Evolutionary conservation across 768 basidiomycete genomes (phyloP).

Genomic region (Sporobolomyces phaffii): DNA sequence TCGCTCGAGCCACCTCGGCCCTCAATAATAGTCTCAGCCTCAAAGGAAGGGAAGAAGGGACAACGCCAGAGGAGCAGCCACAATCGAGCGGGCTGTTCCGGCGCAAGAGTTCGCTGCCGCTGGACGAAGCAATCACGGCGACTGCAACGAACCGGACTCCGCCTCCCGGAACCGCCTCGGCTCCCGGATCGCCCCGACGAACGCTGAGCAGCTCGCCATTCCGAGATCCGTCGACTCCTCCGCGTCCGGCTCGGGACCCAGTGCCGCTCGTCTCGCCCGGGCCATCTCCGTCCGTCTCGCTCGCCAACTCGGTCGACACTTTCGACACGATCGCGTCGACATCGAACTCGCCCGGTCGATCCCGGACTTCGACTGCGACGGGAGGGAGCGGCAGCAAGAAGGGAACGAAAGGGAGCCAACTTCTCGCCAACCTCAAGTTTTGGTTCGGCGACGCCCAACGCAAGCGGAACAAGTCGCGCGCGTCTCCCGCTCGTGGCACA

Average conservation of each 20-base stretch:
- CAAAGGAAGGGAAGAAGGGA: neutral
- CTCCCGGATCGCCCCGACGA: neutral
- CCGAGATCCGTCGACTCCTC: slow-evolving; percentile 3
- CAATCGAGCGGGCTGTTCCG: slow-evolving; percentile 2
- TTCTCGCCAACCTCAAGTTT: slow-evolving; percentile 75
- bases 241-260: neutral
- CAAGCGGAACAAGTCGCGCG: slow-evolving; percentile 60
- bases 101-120: slow-evolving; percentile 17
- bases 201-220: neutral
- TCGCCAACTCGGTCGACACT: slow-evolving; percentile 11
- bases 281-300: neutral
- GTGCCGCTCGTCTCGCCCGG: neutral
- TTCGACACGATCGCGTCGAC: slow-evolving; percentile 62
- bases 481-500: slow-evolving; percentile 3
- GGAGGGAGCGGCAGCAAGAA: slow-evolving; percentile 45
- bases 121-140: neutral
- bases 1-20: slow-evolving; percentile 47
- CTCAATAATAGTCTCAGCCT: slow-evolving; percentile 10
- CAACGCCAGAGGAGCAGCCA: no score
- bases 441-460: slow-evolving; percentile 84
- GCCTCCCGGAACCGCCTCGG: neutral
- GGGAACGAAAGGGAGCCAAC: slow-evolving; percentile 63
- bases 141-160: neutral
- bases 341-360: slow-evolving; percentile 13
- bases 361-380: slow-evolving; percentile 49